Percentiles rank a stretch among this genome's conserved stretches.
These are phyloP conservation scores for Phytophthora gonapodyides DNA, from an alignment of 352 stramenopile species.

Conservation along the genomic window DNA sequence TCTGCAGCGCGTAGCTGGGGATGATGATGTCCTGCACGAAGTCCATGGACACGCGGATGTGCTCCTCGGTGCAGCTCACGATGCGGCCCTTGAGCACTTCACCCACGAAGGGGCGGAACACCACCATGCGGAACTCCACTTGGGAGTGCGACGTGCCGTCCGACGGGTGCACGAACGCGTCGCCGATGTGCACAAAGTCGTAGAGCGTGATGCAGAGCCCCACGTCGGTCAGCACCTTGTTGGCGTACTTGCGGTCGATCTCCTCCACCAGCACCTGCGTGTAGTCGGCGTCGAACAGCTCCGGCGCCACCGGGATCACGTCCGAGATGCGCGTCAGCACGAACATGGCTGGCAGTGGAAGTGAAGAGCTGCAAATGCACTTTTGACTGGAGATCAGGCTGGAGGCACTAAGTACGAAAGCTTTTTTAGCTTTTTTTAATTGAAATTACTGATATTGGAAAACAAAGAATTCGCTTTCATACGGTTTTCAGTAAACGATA, in stretches of 20 bases:
- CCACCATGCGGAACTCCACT: constrained; percentile 90
- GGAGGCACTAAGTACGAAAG: constrained; percentile 13
- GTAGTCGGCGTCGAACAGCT: constrained; percentile 85
- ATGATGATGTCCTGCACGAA: constrained; percentile 92
- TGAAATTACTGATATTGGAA: too few species aligned
- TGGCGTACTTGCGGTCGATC: constrained; percentile 91
- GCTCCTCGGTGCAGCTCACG: constrained; percentile 88
- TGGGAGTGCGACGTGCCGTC: constrained; percentile 89
- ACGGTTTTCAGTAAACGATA: too few species aligned
- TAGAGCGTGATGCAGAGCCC: constrained; percentile 89
- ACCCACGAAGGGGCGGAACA: constrained; percentile 88
- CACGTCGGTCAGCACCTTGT: constrained; percentile 90
- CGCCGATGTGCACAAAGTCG: constrained; percentile 89
- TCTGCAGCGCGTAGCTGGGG: constrained; percentile 87
- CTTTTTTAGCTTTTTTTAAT: too few species aligned
- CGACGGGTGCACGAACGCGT: constrained; percentile 83
- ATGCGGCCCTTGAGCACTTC: constrained; percentile 90
- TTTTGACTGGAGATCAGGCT: constrained; percentile 20
- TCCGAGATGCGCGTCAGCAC: constrained; percentile 86
- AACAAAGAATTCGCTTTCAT: too few species aligned
- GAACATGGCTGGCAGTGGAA: constrained; percentile 56
- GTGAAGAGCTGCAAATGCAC: too few species aligned
- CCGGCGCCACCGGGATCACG: constrained; percentile 81
- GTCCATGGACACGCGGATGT: constrained; percentile 91
- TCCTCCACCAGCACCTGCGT: constrained; percentile 87